Percentiles rank a stretch among this genome's conserved stretches.
Evolutionary conservation across 192 early-diverging fungal species (phyloP).

Genomic region (Podochytrium sp.): DNA sequence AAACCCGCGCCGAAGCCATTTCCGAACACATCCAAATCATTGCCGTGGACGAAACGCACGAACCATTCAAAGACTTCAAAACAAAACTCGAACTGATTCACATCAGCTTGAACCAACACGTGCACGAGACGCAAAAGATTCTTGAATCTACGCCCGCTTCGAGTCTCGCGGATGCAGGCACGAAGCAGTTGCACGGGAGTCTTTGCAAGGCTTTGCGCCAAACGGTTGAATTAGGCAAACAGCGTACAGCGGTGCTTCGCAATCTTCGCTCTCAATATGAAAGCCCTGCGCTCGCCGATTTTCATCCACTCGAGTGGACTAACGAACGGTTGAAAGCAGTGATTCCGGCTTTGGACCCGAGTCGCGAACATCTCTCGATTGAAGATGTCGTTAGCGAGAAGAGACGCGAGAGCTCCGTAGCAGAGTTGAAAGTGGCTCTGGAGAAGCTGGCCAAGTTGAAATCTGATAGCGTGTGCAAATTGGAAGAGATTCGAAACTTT

Average conservation of each 20-base stretch:
- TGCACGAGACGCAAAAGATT: neutral
- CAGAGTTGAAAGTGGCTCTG: neutral
- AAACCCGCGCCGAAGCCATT: conserved; percentile 1
- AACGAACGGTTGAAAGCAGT: neutral
- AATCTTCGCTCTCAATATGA: neutral
- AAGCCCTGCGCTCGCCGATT: neutral
- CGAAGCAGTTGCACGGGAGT: neutral
- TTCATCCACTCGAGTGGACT: conserved; percentile 15
- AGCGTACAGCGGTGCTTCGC: neutral
- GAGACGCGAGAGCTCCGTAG: neutral
- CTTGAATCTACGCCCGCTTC: neutral
- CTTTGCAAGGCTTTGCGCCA: conserved; percentile 14
- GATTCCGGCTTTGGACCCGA: neutral
- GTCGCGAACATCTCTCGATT: neutral
- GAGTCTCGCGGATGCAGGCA: neutral
- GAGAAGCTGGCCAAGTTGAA: neutral
- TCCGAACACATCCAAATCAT: conserved; percentile 7
- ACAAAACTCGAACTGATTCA: neutral
- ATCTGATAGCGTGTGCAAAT: neutral
- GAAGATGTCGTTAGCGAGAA: conserved; percentile 14
- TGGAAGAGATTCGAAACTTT: neutral
- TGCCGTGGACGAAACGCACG: neutral
- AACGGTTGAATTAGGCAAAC: neutral
- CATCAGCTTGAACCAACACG: neutral
- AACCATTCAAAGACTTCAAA: neutral